A percentile compares a stretch with the other conserved stretches of the same genome.
Evolutionary conservation across 2,329 filamentous ascomycete genomes (phyloP).

Genomic region (Dactylellina haptotyla): DNA sequence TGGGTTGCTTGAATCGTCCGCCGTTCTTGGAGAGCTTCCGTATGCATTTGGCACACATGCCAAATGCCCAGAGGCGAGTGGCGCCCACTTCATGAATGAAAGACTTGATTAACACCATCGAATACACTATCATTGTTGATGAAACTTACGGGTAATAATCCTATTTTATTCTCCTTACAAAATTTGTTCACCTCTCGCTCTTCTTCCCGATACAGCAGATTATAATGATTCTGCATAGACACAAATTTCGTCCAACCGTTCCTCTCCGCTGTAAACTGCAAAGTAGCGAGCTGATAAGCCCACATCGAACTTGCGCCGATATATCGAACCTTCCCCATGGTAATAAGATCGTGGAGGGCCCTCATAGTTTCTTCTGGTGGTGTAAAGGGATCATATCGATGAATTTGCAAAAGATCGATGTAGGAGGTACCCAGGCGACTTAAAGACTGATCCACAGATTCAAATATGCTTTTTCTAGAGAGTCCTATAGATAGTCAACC

Average conservation of each 20-base stretch:
- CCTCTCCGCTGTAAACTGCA: slow-evolving; percentile 68
- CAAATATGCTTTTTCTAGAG: slow-evolving; percentile 74
- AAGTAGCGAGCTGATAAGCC: slow-evolving; percentile 66
- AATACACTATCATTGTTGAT: not conserved
- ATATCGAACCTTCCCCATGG: slow-evolving; percentile 68
- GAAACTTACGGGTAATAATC: slow-evolving; percentile 60
- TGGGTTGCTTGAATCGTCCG: slow-evolving; percentile 3
- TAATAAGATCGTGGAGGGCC: slow-evolving; percentile 69
- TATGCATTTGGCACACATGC: not conserved
- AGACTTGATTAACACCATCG: not conserved
- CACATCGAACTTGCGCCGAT: slow-evolving; percentile 68
- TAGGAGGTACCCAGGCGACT: slow-evolving; percentile 67
- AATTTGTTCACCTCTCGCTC: slow-evolving; percentile 68
- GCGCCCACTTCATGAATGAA: slow-evolving; percentile 3
- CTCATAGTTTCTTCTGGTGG: slow-evolving; percentile 71
- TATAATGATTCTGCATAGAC: slow-evolving; percentile 70
- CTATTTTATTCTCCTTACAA: slow-evolving; percentile 63
- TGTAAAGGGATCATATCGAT: slow-evolving; percentile 68
- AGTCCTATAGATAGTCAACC: too few species aligned
- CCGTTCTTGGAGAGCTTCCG: not conserved
- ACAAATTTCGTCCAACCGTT: slow-evolving; percentile 72
- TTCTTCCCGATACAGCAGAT: slow-evolving; percentile 71
- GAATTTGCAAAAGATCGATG: slow-evolving; percentile 72
- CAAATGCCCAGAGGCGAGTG: slow-evolving; percentile 13
- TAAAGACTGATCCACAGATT: slow-evolving; percentile 71